Evolutionary conservation across 176 grass and related monocot species (phyloP), one percentile per base, ranked within the genome.

Genomic region (Musa acuminata): DNA sequence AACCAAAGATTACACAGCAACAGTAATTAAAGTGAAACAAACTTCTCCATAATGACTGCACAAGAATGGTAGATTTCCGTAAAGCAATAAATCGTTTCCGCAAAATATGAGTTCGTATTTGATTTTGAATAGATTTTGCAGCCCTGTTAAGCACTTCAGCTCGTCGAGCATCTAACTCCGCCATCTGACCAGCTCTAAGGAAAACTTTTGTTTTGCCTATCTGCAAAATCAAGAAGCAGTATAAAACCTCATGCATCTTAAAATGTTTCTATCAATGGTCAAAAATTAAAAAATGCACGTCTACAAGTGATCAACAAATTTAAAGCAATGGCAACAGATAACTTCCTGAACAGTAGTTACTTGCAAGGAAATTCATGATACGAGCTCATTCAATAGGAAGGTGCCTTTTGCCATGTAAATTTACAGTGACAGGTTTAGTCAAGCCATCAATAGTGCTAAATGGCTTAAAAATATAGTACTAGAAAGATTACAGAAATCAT

Each of bases 151-250:
- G 90, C 71, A 99, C 86, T 90, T 99, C 96, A 51, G 91, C 89
- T 89, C 96, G 91, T 81, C 88, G 80, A 77, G 96, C 88, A 84
- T 99, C 96, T 87, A 99, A 82, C 76, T 99, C 88, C 67, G 96
- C 91, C 96, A 99, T 99, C 84, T 99, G 96, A 64, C 96, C 96
- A 23, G 96, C 96, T 95, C 96, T 99, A 74, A 99, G 83, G 74
- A 99, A 99, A 67, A 99, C 86, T 80, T 99, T 99, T 81, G 96
- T 99, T 84, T 91, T 99, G 25, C 96, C 96, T 77, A 99, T 91
- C 96, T 99, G 88, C 13, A 71, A 87, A 89, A 72, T 69, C 72
- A 79, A 55, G 35, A 74, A 20, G 29, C 35, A 51, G 9, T 50
- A 8, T 50, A 43, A 43, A 43, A 43, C 35, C 35, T 43, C 35